phyloP scores from a whole-genome alignment of 2,329 filamentous ascomycete species.

The Epichloe baconii region DNA sequence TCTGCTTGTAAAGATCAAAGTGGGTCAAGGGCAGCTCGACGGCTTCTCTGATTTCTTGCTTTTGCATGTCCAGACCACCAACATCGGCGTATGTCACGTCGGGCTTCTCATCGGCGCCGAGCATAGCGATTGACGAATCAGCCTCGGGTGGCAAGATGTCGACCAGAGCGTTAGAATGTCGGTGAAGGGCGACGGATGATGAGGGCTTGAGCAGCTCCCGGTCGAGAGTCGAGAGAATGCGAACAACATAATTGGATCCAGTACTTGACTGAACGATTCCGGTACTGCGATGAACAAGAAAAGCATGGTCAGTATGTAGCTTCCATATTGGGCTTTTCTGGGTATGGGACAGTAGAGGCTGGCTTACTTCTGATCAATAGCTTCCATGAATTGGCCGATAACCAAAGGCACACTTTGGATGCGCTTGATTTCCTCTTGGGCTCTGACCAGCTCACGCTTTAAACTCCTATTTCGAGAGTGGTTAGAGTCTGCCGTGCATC shows the following conservation, averaged over 20 bases:
- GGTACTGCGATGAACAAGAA: conserved; percentile 45
- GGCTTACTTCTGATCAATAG: conserved; percentile 92
- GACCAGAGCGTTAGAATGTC: conserved; percentile 95
- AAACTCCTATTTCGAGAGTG: conserved; percentile 50
- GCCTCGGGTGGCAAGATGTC: conserved; percentile 98
- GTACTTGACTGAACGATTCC: conserved; percentile 98
- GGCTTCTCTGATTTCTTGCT: conserved; percentile 96
- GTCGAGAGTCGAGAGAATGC: conserved; percentile 94
- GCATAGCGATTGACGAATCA: conserved; percentile 97
- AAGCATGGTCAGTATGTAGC: not conserved
- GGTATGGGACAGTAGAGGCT: not conserved
- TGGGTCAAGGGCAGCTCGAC: conserved; percentile 94
- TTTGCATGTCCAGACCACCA: conserved; percentile 97
- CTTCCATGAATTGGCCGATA: conserved; percentile 99
- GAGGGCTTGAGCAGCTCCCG: conserved; percentile 96
- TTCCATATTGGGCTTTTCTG: not conserved
- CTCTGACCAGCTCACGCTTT: conserved; percentile 91
- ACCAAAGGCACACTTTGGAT: conserved; percentile 97
- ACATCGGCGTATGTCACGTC: conserved; percentile 98
- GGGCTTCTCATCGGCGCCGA: conserved; percentile 91
- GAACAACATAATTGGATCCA: conserved; percentile 96
- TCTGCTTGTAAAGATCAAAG: conserved; percentile 98
- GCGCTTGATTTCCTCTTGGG: conserved; percentile 98
- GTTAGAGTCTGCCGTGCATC: not conserved
- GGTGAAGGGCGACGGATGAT: conserved; percentile 91